Evolutionary conservation across 106 monocot genomes (phyloP), one percentile per base, ranked within the genome.

Genomic region (Dendrobium officinale): DNA sequence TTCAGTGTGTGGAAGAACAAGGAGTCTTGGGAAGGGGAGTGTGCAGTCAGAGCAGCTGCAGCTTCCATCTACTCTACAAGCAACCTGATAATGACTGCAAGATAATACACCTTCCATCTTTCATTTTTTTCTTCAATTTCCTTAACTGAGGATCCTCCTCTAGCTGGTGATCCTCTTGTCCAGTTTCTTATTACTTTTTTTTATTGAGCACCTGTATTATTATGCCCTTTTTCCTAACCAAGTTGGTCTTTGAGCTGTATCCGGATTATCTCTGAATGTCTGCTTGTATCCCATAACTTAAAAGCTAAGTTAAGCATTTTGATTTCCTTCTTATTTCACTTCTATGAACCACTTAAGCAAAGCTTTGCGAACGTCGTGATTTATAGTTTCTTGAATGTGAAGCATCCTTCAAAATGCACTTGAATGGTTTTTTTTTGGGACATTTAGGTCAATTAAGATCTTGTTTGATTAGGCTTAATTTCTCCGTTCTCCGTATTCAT

Each of bases 41-140:
- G 76, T 76, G 76, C 76, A 49, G 76, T 76, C 76, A 47, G 76
- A 45, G 76, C 76, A 49, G 76, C 76, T 76, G 76, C 76, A 76
- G 76, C 76, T 48, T 76, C 76, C 76, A 76, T 76, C 42, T 76
- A 76, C 76, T 76, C 76, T 10, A 76, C 76, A 24, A 48, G 76
- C 76, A 76, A 76, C 42, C 49, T 76, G n/a, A 76, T 76, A 74
- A 74, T 74, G 74, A 74, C 15, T 70, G 70, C 70, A 37, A 70
- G 70, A 70, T 70, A 70, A 67, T 67, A 2, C 67, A 26, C 11
- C 11, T 37, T 33, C 15, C 33, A 70, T 15, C 33, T 33, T 31
- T 37, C 16, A 24, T 31, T 37, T 70, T 70, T 68, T 31, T 70
- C 16, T 70, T 70, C 2, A 33, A 33, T 37, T 70, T 33, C 33